phyloP scores from a whole-genome alignment of 2,329 filamentous ascomycete genomes.

The Cyanodermella asteris region DNA sequence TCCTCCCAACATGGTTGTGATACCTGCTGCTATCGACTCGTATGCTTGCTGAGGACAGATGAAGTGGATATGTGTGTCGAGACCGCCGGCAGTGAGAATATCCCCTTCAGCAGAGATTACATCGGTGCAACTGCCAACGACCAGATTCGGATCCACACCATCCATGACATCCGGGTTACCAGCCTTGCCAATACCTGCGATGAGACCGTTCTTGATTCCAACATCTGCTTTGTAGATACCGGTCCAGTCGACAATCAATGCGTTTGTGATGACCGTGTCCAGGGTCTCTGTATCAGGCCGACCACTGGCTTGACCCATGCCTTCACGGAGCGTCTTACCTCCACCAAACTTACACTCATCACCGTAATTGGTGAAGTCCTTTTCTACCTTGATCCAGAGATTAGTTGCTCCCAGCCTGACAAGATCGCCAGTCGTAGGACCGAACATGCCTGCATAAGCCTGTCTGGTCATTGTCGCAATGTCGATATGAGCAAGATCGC shows the following conservation, averaged over 20 bases:
- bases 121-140: slow-evolving; percentile 75
- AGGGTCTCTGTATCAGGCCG: slow-evolving; percentile 48
- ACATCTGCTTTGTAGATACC: slow-evolving; percentile 96
- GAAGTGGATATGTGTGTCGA: slow-evolving; percentile 82
- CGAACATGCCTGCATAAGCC: slow-evolving; percentile 75
- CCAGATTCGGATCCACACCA: slow-evolving; percentile 53
- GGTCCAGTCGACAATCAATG: slow-evolving; percentile 70
- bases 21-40: slow-evolving; percentile 62
- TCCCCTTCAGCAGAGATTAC: slow-evolving; percentile 77
- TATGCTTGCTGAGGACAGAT: slow-evolving; percentile 84
- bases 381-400: slow-evolving; percentile 77
- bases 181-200: slow-evolving; percentile 78
- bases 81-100: slow-evolving; percentile 75
- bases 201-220: slow-evolving; percentile 69
- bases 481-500: slow-evolving; percentile 33
- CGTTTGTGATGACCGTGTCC: slow-evolving; percentile 76
- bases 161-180: slow-evolving; percentile 97
- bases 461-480: slow-evolving; percentile 51
- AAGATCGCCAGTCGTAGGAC: slow-evolving; percentile 72
- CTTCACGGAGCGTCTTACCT: slow-evolving; percentile 80
- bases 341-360: slow-evolving; percentile 93
- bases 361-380: slow-evolving; percentile 63
- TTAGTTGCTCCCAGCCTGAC: slow-evolving; percentile 65
- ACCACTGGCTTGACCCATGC: slow-evolving; percentile 83
- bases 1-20: slow-evolving; percentile 79